Evolutionary conservation across 495 filamentous ascomycete genomes (phyloP).

Genomic region (Entonaema liquescens): DNA sequence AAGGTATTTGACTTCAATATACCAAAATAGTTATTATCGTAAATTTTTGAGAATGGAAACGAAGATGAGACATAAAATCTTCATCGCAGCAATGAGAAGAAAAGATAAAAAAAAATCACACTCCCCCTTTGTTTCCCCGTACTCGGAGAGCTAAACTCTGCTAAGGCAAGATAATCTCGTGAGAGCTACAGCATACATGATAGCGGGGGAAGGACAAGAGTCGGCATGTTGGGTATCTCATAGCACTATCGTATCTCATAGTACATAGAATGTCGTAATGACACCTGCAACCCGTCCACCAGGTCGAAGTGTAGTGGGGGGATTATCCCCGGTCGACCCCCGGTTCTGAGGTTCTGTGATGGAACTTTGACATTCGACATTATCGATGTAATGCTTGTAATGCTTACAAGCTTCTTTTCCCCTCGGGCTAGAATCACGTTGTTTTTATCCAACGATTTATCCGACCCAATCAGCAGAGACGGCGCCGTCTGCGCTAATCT

Average conservation of each 20-base stretch:
- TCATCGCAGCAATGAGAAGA: neutral
- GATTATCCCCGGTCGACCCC: conserved; percentile 31
- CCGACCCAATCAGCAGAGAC: conserved; percentile 32
- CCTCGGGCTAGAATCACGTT: conserved; percentile 30
- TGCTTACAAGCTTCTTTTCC: conserved; percentile 1
- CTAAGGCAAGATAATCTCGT: conserved; percentile 29
- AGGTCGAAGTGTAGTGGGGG: conserved; percentile 30
- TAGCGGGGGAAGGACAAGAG: conserved; percentile 14
- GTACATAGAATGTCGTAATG: conserved; percentile 30
- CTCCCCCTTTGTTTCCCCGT: conserved; percentile 15
- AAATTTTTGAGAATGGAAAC: conserved; percentile 1
- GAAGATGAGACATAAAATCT: conserved; percentile 7
- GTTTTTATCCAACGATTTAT: conserved; percentile 24
- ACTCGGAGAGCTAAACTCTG: conserved; percentile 33
- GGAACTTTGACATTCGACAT: conserved; percentile 15
- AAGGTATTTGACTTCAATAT: neutral
- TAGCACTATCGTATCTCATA: conserved; percentile 3
- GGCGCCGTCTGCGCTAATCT: conserved; percentile 13
- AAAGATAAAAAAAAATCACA: conserved; percentile 30
- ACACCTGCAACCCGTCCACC: conserved; percentile 24
- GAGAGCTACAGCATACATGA: conserved; percentile 29
- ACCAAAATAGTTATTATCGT: neutral
- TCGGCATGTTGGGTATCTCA: neutral
- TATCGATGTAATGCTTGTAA: neutral
- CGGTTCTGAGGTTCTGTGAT: conserved; percentile 9